A percentile compares a stretch with the other conserved stretches of the same genome.
Evolutionary conservation across 2,329 filamentous ascomycete genomes (phyloP).

Genomic region (Helotiales sp.): DNA sequence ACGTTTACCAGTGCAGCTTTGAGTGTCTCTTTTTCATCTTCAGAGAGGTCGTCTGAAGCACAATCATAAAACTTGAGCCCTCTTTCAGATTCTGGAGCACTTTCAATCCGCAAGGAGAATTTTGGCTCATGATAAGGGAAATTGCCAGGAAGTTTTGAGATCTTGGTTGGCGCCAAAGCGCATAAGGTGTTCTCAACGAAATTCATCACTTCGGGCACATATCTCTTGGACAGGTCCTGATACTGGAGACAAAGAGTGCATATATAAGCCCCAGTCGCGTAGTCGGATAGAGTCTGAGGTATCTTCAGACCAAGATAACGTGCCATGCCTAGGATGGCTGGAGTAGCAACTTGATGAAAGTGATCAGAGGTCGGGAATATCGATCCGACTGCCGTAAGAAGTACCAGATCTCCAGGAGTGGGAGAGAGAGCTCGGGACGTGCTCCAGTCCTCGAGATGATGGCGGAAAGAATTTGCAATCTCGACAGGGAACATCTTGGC

Average conservation of each 20-base stretch:
- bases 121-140: constrained; percentile 67
- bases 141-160: constrained; percentile 53
- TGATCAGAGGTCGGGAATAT: constrained; percentile 97
- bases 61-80: constrained; percentile 67
- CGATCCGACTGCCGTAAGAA: constrained; percentile 82
- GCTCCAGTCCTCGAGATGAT: constrained; percentile 66
- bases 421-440: constrained; percentile 55
- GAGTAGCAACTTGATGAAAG: constrained; percentile 94
- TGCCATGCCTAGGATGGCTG: constrained; percentile 82
- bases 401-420: constrained; percentile 73
- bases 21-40: constrained; percentile 40
- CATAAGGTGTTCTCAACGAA: constrained; percentile 78
- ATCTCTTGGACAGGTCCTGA: constrained; percentile 81
- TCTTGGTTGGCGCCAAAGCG: constrained; percentile 63
- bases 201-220: constrained; percentile 85
- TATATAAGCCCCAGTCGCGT: constrained; percentile 78
- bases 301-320: constrained; percentile 82
- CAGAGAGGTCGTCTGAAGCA: constrained; percentile 38
- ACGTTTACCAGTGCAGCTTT: constrained; percentile 67
- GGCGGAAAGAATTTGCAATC: constrained; percentile 77
- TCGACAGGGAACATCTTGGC: constrained; percentile 83
- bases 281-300: constrained; percentile 67
- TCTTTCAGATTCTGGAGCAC: constrained; percentile 50
- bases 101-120: constrained; percentile 55
- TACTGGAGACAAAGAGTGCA: constrained; percentile 81